Percentiles rank a stretch among this genome's conserved stretches.
Conservation (phyloP, 2,329 filamentous ascomycete species). For the Zalaria obscura region DNA sequence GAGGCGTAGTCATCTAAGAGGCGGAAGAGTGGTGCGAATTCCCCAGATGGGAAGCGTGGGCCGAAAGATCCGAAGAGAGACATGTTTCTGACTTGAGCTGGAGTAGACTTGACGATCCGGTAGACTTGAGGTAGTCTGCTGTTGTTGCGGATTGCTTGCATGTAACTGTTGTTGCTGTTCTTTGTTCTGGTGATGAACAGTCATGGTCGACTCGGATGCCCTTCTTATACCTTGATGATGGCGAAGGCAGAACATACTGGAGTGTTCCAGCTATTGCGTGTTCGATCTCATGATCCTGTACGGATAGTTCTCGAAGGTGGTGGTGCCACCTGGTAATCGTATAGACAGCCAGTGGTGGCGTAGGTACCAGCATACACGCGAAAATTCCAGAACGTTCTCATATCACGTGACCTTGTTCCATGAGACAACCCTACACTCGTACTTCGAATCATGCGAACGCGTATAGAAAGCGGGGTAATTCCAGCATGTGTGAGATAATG, state of each 20-base stretch:
- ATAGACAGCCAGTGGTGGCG: slow-evolving; percentile 11
- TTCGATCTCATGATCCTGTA: background rate
- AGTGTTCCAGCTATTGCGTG: slow-evolving; percentile 1
- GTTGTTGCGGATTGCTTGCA: slow-evolving; percentile 13
- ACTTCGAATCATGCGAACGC: too few species aligned
- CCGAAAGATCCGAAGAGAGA: slow-evolving; percentile 14
- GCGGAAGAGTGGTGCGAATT: slow-evolving; percentile 28
- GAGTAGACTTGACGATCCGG: slow-evolving; percentile 12
- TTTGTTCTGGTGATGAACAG: slow-evolving; percentile 12
- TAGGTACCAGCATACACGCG: slow-evolving; percentile 20
- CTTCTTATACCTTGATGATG: background rate
- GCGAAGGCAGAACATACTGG: background rate
- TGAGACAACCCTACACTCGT: too few species aligned
- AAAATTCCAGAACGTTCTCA: slow-evolving; percentile 5
- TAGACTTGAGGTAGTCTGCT: slow-evolving; percentile 15
- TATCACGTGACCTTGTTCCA: background rate
- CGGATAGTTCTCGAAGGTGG: too few species aligned
- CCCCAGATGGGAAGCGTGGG: slow-evolving; percentile 20
- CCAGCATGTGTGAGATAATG: too few species aligned
- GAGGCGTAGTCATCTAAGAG: slow-evolving; percentile 31
- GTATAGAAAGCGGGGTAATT: too few species aligned
- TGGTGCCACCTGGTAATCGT: too few species aligned
- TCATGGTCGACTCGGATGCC: background rate
- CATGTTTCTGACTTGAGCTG: slow-evolving; percentile 17
- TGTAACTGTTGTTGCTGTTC: slow-evolving; percentile 10